A percentile compares a stretch with the other conserved stretches of the same genome.
Evolutionary conservation across 1,284 basidiomycete genomes (phyloP).

Genomic region (Leccinum pallidistipes): DNA sequence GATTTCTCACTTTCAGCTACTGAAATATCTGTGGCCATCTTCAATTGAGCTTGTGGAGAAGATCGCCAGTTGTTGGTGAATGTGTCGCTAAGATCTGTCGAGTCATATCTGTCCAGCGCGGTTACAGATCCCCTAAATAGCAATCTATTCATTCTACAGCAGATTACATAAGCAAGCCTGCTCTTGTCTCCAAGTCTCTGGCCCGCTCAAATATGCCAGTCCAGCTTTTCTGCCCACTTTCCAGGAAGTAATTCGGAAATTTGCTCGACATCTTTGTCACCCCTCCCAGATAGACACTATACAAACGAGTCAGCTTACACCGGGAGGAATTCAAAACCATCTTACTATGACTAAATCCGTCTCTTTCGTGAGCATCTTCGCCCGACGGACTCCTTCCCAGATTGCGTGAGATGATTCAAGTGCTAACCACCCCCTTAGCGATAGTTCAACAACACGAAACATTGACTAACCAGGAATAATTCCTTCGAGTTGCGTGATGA

Average conservation of each 20-base stretch:
- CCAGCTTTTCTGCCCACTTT: conserved; percentile 86
- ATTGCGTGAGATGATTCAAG: conserved; percentile 96
- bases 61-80: background rate
- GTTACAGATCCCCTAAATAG: conserved; percentile 13
- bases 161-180: background rate
- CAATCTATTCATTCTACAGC: background rate
- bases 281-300: conserved; percentile 86
- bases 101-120: conserved; percentile 12
- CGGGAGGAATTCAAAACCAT: conserved; percentile 17
- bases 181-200: background rate
- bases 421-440: conserved; percentile 46
- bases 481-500: conserved; percentile 91
- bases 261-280: conserved; percentile 94
- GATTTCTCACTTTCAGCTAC: conserved; percentile 46
- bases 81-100: background rate
- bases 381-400: conserved; percentile 87
- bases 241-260: conserved; percentile 80
- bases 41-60: background rate
- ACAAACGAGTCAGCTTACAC: conserved; percentile 9
- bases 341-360: conserved; percentile 88
- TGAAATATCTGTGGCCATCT: conserved; percentile 45
- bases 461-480: conserved; percentile 87
- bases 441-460: conserved; percentile 1
- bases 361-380: conserved; percentile 84
- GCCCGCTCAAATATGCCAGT: conserved; percentile 65